Percentiles rank a stretch among this genome's conserved stretches.
Conservation (phyloP, 1,284 basidiomycete species). For the Moesziomyces sp. region DNA sequence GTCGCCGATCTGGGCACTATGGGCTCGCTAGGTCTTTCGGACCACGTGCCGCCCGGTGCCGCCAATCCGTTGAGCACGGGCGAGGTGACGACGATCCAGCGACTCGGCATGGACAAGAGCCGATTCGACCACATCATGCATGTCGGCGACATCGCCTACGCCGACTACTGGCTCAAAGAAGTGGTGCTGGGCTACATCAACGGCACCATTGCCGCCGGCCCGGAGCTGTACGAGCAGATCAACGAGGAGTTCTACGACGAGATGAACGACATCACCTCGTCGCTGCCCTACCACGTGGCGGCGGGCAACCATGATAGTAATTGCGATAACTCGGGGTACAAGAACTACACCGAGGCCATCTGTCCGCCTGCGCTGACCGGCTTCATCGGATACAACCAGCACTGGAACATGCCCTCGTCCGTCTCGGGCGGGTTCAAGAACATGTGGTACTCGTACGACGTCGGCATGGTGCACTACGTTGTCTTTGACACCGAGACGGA, state of each 20-base stretch:
- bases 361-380: slow-evolving; percentile 42
- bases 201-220: slow-evolving; percentile 51
- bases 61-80: slow-evolving; percentile 54
- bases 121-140: slow-evolving; percentile 12
- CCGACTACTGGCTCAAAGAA: slow-evolving; percentile 62
- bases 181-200: slow-evolving; percentile 41
- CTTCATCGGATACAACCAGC: slow-evolving; percentile 30
- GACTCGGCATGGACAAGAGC: slow-evolving; percentile 8
- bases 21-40: slow-evolving; percentile 60
- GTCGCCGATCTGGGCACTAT: slow-evolving; percentile 66
- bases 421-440: slow-evolving; percentile 17
- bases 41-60: slow-evolving; percentile 47
- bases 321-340: slow-evolving; percentile 34
- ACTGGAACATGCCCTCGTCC: slow-evolving; percentile 37
- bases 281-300: slow-evolving; percentile 48
- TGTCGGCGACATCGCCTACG: slow-evolving; percentile 66
- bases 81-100: slow-evolving; percentile 24
- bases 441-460: slow-evolving; percentile 38
- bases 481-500: slow-evolving; percentile 50
- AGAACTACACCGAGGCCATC: slow-evolving; percentile 21
- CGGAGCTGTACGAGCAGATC: slow-evolving; percentile 59
- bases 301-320: slow-evolving; percentile 53
- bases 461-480: slow-evolving; percentile 39
- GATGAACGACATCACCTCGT: slow-evolving; percentile 55
- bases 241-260: slow-evolving; percentile 66